These are phyloP conservation scores for Magnusiomyces paraingens DNA, from an alignment of 1,139 yeast genomes.

Conservation along the genomic window DNA sequence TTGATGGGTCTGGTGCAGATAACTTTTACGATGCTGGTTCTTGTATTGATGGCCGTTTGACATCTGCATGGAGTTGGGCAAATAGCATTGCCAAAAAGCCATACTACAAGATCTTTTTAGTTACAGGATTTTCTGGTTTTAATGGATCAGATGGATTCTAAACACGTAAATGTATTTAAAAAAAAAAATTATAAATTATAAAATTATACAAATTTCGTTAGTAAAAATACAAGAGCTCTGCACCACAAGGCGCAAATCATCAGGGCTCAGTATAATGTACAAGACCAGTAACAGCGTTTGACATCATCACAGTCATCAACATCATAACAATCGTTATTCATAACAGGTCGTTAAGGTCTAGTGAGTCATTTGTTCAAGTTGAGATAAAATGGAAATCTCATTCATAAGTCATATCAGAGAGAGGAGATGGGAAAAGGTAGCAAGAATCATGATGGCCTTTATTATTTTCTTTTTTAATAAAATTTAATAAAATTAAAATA, in stretches of 20 bases:
- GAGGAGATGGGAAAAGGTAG: not conserved
- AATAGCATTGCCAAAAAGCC: constrained; percentile 57
- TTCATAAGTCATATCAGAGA: not conserved
- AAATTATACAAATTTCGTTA: not conserved
- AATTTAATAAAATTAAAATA: not conserved
- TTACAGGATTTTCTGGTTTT: constrained; percentile 71
- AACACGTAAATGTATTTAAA: not conserved
- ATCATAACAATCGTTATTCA: not conserved
- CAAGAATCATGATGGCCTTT: not conserved
- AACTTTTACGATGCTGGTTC: constrained; percentile 74
- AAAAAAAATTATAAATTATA: not conserved
- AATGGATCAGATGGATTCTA: constrained; percentile 57
- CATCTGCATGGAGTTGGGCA: constrained; percentile 77
- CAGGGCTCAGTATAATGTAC: not conserved
- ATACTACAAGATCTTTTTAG: constrained; percentile 54
- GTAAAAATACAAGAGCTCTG: not conserved
- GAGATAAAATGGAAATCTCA: not conserved
- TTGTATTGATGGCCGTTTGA: constrained; percentile 70
- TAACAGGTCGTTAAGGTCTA: not conserved
- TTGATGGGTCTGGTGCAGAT: constrained; percentile 73
- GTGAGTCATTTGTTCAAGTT: not conserved
- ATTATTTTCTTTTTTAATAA: not conserved
- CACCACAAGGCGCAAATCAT: not conserved
- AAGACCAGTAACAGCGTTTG: not conserved
- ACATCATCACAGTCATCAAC: constrained; percentile 1